Evolutionary conservation across 805 yeast genomes (phyloP).

Genomic region (Metschnikowia orientalis): DNA sequence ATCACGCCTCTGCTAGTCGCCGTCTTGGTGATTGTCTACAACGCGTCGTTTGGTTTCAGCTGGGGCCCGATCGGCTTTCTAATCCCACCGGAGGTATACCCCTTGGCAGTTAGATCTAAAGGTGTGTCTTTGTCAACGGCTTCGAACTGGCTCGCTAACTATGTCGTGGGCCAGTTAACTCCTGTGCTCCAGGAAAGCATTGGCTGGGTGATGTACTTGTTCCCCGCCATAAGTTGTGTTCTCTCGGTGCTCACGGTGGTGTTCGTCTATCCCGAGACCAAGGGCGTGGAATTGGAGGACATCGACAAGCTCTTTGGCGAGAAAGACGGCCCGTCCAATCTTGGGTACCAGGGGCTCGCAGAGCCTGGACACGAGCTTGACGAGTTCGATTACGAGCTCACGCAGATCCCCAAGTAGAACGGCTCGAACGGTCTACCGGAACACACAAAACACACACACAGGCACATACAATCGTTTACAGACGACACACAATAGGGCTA

Average conservation of each 20-base stretch:
- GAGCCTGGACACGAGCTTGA: constrained; percentile 22
- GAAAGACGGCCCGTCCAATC: constrained; percentile 19
- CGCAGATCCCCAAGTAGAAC: no score
- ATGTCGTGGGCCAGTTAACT: constrained; percentile 42
- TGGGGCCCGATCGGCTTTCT: constrained; percentile 47
- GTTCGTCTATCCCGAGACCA: constrained; percentile 40
- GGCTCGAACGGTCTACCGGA: no score
- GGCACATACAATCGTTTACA: no score
- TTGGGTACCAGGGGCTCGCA: constrained; percentile 9
- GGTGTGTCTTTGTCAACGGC: constrained; percentile 45
- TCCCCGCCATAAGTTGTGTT: constrained; percentile 38
- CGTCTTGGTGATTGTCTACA: constrained; percentile 37
- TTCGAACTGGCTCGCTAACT: constrained; percentile 43
- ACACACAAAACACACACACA: no score
- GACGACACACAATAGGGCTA: no score
- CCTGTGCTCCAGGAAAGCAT: constrained; percentile 38
- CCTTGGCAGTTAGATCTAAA: constrained; percentile 39
- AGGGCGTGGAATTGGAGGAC: constrained; percentile 42
- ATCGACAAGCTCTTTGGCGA: constrained; percentile 37
- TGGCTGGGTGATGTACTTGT: constrained; percentile 39
- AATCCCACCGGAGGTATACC: constrained; percentile 42
- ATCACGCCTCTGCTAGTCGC: constrained; percentile 39
- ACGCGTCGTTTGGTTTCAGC: constrained; percentile 42
- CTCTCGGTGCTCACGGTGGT: constrained; percentile 32
- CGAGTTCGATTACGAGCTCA: constrained; percentile 21